Evolutionary conservation across 495 filamentous ascomycete species (phyloP), one percentile per base, ranked within the genome.

Genomic region (Cercophora newfieldiana): DNA sequence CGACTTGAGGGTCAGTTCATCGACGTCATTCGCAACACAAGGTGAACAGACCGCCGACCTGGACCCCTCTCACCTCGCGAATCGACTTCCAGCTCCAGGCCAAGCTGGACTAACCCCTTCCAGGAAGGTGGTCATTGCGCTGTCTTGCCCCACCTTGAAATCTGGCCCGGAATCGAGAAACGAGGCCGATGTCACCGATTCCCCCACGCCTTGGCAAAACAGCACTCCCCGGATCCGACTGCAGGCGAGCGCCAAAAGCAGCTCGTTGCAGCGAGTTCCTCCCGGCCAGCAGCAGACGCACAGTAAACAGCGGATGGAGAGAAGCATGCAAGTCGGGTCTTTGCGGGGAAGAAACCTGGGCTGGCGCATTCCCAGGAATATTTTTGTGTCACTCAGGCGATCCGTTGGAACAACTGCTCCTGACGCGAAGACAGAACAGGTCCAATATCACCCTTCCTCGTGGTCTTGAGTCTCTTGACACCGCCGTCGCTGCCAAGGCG

Each of bases 181-280:
- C 51, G 19, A 55, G 51, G 26, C 51, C 22, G 3, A 55, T 55
- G 10, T 22, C 50, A 54, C 26, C 22, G n/a, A 55, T 55, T 26
- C 26, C 58, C 58, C 58, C 58, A 60, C 58, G 58, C 58, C 58
- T 60, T 60, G 58, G 58, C 18, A 47, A 48, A 48, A 21, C 21
- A 28, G 26, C 58, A n/a, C n/a, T n/a, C n/a, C 19, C 58, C 58
- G 33, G 58, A 48, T 48, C 58, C 58, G 33, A 26, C 30, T 60
- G 58, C 58, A 60, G 28, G n/a, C 58, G 21, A 48, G 18, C 58
- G 18, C 58, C 58, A 24, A 60, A 60, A 60, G 58, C 58, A 30
- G 58, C 58, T 8, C 31, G 58, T n/a, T 60, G 58, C 58, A 60
- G 31, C 31, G 31, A 55, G 12, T 22, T 48, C 19, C 54, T 60